phyloP scores from a whole-genome alignment of 148 eudicot genomes.

The Spergularia bocconei region DNA sequence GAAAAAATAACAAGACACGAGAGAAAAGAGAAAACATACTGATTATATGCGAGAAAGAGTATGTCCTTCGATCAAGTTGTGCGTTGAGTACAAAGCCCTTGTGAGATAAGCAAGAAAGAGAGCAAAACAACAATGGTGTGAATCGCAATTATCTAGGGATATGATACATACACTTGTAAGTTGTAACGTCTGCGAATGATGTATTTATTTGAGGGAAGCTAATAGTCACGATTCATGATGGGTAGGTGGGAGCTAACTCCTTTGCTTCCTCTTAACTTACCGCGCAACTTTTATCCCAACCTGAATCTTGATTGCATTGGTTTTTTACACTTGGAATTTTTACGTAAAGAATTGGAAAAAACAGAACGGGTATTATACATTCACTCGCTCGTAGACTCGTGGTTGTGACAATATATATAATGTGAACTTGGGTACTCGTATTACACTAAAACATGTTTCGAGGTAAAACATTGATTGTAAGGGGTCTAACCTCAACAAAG shows the following conservation, averaged over 20 bases:
- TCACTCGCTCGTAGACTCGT: too few relatives aligned
- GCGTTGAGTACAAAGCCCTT: neutral
- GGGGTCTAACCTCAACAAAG: too few relatives aligned
- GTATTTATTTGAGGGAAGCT: constrained; percentile 10
- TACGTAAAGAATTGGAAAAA: too few relatives aligned
- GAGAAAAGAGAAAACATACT: neutral
- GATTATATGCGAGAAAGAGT: neutral
- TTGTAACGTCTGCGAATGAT: neutral
- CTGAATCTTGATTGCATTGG: too few relatives aligned
- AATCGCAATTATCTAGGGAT: neutral
- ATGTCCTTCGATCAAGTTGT: too few relatives aligned
- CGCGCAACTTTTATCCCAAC: too few relatives aligned
- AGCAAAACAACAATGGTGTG: neutral
- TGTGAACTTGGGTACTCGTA: too few relatives aligned
- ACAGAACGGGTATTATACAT: too few relatives aligned
- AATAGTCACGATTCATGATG: neutral
- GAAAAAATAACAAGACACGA: too few relatives aligned
- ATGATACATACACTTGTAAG: neutral
- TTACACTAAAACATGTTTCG: too few relatives aligned
- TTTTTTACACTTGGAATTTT: neutral
- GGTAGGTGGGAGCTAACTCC: constrained; percentile 4
- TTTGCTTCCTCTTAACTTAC: neutral
- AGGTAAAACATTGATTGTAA: too few relatives aligned
- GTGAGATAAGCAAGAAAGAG: neutral
- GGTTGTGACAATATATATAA: too few relatives aligned